Conservation (phyloP, 2,329 filamentous ascomycete genomes). For the Alternaria viburni region DNA sequence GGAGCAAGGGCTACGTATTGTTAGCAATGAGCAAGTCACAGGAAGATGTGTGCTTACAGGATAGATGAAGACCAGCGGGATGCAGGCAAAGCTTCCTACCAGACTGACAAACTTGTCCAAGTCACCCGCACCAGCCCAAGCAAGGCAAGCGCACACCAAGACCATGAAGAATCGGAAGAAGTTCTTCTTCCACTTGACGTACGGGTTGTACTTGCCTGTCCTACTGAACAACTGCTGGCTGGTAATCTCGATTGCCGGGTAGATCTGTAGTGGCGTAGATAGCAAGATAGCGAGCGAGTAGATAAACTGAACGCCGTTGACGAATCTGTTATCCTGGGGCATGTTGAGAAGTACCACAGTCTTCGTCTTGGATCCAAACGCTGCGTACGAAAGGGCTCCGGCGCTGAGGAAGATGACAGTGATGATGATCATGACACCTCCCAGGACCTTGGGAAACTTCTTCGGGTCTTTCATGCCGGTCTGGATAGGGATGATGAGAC, state of each 20-base stretch:
- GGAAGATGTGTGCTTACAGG: slow-evolving; percentile 69
- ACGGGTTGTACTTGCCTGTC: slow-evolving; percentile 96
- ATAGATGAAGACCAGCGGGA: slow-evolving; percentile 96
- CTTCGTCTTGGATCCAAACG: slow-evolving; percentile 92
- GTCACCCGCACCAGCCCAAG: slow-evolving; percentile 90
- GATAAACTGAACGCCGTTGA: slow-evolving; percentile 94
- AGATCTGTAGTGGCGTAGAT: slow-evolving; percentile 94
- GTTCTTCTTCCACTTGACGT: slow-evolving; percentile 99
- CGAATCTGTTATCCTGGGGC: slow-evolving; percentile 91
- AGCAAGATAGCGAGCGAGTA: slow-evolving; percentile 98
- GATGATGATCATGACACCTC: slow-evolving; percentile 92
- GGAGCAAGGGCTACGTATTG: slow-evolving; percentile 76
- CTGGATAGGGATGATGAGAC: slow-evolving; percentile 96
- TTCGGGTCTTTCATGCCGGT: slow-evolving; percentile 91
- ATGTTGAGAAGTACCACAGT: slow-evolving; percentile 96
- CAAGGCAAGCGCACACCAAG: slow-evolving; percentile 81
- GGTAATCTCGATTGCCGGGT: slow-evolving; percentile 95
- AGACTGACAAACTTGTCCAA: slow-evolving; percentile 97
- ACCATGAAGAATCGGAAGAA: slow-evolving; percentile 93
- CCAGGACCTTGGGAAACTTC: slow-evolving; percentile 89
- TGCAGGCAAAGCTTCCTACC: slow-evolving; percentile 96
- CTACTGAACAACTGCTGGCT: slow-evolving; percentile 93
- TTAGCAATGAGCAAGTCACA: slow-evolving; percentile 36
- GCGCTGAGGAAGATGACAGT: slow-evolving; percentile 89
- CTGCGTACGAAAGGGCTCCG: slow-evolving; percentile 92